Base-by-base conservation (phyloP, 768 basidiomycete genomes). In the Termitomyces sp. region DNA sequence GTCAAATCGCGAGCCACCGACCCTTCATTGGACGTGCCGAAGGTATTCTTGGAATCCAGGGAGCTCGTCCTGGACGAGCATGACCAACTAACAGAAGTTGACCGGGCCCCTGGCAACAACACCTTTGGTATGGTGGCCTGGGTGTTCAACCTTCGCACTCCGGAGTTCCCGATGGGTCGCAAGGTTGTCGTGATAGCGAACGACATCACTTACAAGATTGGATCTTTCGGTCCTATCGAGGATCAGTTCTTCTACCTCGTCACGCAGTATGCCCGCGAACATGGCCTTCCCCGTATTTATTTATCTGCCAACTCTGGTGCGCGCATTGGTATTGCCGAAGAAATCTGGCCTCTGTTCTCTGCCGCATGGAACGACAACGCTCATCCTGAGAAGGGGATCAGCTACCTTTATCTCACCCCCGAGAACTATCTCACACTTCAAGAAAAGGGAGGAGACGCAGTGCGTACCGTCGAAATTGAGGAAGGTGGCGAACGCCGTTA, bases 251-350 rank as follows among this genome's bases (percentile, higher is more conserved):
- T 99, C 79, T 95, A 84, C 76, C 88, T 91, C 56, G 95, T 91
- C 53, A 95, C 95, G 3, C 88, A 95, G 71, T 94, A 96, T 67
- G 96, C 97, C 36, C 92, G 95, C 40, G 76, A 83, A 36, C 83
- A 82, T 39, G 96, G 97, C 49, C 74, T 97, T 27, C 97, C 97
- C 48, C 91, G 97, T 45, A 89, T 99, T 64, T 99, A 99, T 75
- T 86, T 99, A 42, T 98, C 97, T 5, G 97, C 97, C 64, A 99
- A 99, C 79, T 98, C 97, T 36, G 97, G 97, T 67, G 97, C 97
- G 62, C 89, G 97, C 59, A 88, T 98, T 59, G 97, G 97, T 55
- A 74, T 99, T 37, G 97, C 94, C 4, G 97, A 98, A 72, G 97
- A 99, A 72, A 82, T 87, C 22, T 78, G 97, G 65, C 78, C 82